These are phyloP conservation scores for Tulasnella sp. DNA, from an alignment of 768 basidiomycete genomes.

Conservation along the genomic window DNA sequence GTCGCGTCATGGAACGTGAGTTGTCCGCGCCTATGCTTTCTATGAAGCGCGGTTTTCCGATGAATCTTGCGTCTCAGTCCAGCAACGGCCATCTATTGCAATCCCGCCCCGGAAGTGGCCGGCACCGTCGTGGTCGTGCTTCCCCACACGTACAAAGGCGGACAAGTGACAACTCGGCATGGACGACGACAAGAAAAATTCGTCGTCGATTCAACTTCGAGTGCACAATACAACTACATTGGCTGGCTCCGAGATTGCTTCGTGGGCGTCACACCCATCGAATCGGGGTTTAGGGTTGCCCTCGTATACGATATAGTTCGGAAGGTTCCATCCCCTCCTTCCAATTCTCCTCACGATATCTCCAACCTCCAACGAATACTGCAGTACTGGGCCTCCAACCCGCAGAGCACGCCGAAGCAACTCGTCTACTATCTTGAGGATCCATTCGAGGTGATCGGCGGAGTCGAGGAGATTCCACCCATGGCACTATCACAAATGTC, in stretches of 20 bases:
- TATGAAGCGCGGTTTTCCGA: too few relatives aligned
- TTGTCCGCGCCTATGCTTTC: not conserved
- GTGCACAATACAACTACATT: not conserved
- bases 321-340: not conserved
- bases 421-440: constrained; percentile 15
- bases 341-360: not conserved
- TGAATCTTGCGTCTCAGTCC: not conserved
- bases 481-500: constrained; percentile 8
- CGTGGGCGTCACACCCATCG: not conserved
- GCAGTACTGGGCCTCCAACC: not conserved
- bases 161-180: not conserved
- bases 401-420: not conserved
- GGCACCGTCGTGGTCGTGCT: not conserved
- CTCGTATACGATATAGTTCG: not conserved
- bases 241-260: not conserved
- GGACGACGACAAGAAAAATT: not conserved
- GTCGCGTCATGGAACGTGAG: constrained; percentile 11
- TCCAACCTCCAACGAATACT: not conserved
- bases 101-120: not conserved
- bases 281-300: constrained; percentile 10
- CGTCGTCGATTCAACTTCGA: not conserved
- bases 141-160: not conserved
- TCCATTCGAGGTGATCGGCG: not conserved
- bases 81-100: not conserved
- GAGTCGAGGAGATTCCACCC: constrained; percentile 6